Conservation (phyloP, 1,284 basidiomycete genomes). For the Puccinia hordei region DNA sequence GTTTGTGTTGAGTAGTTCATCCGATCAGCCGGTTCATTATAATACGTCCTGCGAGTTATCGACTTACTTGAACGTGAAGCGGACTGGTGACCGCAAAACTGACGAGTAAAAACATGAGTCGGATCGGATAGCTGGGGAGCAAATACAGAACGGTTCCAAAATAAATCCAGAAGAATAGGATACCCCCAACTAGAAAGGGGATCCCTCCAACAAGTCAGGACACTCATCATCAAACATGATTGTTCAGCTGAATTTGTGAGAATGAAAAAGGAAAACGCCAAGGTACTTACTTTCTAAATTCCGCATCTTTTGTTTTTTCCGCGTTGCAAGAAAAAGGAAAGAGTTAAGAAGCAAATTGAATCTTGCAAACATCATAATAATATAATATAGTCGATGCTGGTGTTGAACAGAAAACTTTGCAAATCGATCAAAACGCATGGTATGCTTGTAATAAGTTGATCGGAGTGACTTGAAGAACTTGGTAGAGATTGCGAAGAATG, state of each 20-base stretch:
- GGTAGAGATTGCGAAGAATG: constrained; percentile 91
- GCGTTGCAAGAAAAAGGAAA: constrained; percentile 73
- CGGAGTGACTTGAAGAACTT: constrained; percentile 81
- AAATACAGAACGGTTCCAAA: constrained; percentile 68
- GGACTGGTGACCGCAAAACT: constrained; percentile 80
- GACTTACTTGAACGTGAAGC: constrained; percentile 73
- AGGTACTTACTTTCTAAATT: constrained; percentile 28
- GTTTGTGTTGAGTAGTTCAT: constrained; percentile 52
- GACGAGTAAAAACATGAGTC: constrained; percentile 72
- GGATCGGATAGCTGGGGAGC: constrained; percentile 70
- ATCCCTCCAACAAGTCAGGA: not conserved
- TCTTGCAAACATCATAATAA: constrained; percentile 85
- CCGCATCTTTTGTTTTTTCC: constrained; percentile 58
- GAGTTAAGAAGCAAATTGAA: constrained; percentile 94
- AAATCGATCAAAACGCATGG: constrained; percentile 76
- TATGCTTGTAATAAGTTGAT: constrained; percentile 92
- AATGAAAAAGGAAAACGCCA: too few relatives aligned
- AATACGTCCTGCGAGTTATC: constrained; percentile 46
- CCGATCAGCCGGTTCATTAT: constrained; percentile 19
- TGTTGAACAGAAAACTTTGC: constrained; percentile 51
- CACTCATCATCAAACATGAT: too few relatives aligned
- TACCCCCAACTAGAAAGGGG: constrained; percentile 63
- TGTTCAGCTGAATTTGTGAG: not conserved
- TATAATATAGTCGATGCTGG: constrained; percentile 83
- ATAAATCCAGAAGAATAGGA: constrained; percentile 79